Base-by-base conservation (phyloP, 345 rosid genomes). In the Rhizophora apiculata region DNA sequence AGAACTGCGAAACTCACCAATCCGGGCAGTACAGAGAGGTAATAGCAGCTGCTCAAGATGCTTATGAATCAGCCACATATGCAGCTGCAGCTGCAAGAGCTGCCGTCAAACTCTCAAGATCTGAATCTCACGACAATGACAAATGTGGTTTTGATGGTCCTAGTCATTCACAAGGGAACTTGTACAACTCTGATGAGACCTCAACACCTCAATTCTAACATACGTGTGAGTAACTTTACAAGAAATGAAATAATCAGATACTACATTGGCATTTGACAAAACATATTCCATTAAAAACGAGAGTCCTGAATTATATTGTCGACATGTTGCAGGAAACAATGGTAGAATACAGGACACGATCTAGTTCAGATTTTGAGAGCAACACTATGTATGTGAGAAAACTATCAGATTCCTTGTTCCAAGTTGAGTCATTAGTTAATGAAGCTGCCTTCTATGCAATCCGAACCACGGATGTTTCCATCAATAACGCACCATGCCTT, bases 41-140 rank as follows among this genome's bases (percentile, higher is more conserved):
- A 20, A 75, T 70, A 5, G 81, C 60, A 24, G 86, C 88, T 43
- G 86, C 84, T 30, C 76, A 57, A 43, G 85, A 80, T 60, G 86
- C 89, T 29, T 81, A 80, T 39, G 72, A 79, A 72, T 70, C 87
- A 20, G 87, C 84, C 27, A 79, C 74, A 64, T 75, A 76, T 72
- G 86, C 87, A 18, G 89, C 89, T 6, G 81, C 43, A 24, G 86
- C 87, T 36, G 85, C 88, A 61, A 70, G 80, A 68, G 86, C 84
- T 1, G 85, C 87, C 18, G 60, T 76, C 13, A 74, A 81, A 32
- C 87, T 88, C 68, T 81, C 86, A 9, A 70, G 72, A 70, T 34
- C 70, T 3, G 71, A 73, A 62, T 73, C 78, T n/a, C 71, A 53
- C 16, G 77, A 67, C 61, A 26, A 10, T 20, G 69, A 74, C 61